Evolutionary conservation across 345 rosid genomes (phyloP).

Genomic region (Odontarrhena argentea): DNA sequence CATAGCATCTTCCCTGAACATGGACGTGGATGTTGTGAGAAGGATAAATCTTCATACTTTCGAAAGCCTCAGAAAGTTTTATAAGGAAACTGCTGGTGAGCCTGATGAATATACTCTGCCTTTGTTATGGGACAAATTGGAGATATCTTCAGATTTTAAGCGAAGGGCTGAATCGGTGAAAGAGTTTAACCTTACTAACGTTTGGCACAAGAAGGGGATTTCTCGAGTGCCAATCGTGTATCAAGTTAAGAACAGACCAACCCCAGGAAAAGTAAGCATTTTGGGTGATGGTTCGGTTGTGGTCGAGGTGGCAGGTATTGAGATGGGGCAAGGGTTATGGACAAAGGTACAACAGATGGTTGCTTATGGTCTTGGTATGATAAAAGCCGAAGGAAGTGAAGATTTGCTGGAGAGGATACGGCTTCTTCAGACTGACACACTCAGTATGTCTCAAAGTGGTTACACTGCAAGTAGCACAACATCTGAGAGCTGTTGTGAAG

Average conservation of each 20-base stretch:
- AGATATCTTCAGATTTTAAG: conserved; percentile 50
- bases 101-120: conserved; percentile 67
- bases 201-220: conserved; percentile 78
- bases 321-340: conserved; percentile 94
- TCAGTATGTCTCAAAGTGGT: conserved; percentile 77
- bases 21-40: conserved; percentile 72
- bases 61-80: conserved; percentile 61
- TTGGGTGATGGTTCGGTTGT: conserved; percentile 83
- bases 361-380: conserved; percentile 75
- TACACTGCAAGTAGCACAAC: conserved; percentile 82
- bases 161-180: conserved; percentile 52
- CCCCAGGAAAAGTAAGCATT: conserved; percentile 86
- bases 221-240: conserved; percentile 67
- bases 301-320: conserved; percentile 91
- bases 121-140: conserved; percentile 71
- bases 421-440: conserved; percentile 67
- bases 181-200: conserved; percentile 56
- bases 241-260: conserved; percentile 50
- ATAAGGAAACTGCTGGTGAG: conserved; percentile 49
- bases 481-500: conserved; percentile 86
- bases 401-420: conserved; percentile 65
- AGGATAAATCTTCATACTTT: conserved; percentile 63
- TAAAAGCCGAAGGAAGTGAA: conserved; percentile 49
- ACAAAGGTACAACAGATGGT: conserved; percentile 91
- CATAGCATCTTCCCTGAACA: conserved; percentile 68